Evolutionary conservation across 2,329 filamentous ascomycete species (phyloP), one percentile per base, ranked within the genome.

Genomic region (Aspergillus pseudonomiae): DNA sequence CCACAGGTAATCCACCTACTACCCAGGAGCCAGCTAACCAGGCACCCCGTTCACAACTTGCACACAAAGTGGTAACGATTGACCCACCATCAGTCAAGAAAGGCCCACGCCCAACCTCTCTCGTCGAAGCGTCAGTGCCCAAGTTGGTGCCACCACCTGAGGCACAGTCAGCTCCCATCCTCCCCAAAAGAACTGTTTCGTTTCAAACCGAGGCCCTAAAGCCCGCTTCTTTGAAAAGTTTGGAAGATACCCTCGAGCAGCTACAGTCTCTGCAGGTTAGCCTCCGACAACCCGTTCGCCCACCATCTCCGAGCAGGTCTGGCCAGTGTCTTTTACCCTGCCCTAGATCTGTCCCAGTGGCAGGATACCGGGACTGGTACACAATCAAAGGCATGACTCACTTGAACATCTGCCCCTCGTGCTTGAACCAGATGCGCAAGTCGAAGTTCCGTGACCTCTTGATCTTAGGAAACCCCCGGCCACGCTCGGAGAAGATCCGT

Each of bases 351-450:
- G 80, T 84, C 5, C 86, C 87, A 12, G 84, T 87, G 14, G 80
- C 85, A 11, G 88, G 89, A 1, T 85, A 89, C 65, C 82, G 89
- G 65, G 92, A 95, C 71, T 97, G 94, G 92, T 88, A 93, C 65
- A 94, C 90, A 0, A 82, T 97, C 5, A 87, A 87, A 4, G 86
- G 88, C 16, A 86, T 89, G 65, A 85, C 88, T 14, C 86, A 86
- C 64, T 91, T 97, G 69, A 88, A 92, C 66, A 90, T 97, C 53
- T 97, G 94, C 70, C 91, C 92, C 0, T 87, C 86, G 14, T 98
- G 94, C 78, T 93, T 91, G 75, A 83, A 85, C 3, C 84, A 84
- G 6, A 86, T 93, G 10, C 93, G 94, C 68, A 84, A 86, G 28
- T 91, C 91, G 0, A 83, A 86, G 24, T 96, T 91, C 73, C 84